phyloP scores from a whole-genome alignment of 306 rosid genomes.

The Sophora flavescens region DNA sequence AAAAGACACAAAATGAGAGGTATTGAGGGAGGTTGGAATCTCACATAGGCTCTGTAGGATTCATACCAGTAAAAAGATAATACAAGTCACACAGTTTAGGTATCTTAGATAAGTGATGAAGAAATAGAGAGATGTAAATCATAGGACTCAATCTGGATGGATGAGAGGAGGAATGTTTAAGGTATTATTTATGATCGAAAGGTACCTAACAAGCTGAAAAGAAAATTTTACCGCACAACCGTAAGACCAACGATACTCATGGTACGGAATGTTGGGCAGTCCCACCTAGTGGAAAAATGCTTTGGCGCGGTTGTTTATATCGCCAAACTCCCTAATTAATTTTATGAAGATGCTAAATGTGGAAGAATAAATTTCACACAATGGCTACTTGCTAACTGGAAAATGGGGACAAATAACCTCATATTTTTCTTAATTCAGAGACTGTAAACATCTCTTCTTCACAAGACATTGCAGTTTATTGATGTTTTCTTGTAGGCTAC shows the following conservation, averaged over 20 bases:
- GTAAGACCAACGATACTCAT: too few relatives aligned
- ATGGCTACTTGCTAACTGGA: not conserved
- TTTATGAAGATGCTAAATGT: constrained; percentile 7
- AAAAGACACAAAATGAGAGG: not conserved
- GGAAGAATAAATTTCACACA: constrained; percentile 23
- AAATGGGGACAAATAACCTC: constrained; percentile 23
- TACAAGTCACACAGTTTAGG: too few relatives aligned
- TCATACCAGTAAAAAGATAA: not conserved
- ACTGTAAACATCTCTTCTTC: not conserved
- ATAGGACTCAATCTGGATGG: too few relatives aligned
- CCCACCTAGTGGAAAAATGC: too few relatives aligned
- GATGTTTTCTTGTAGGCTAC: constrained; percentile 29
- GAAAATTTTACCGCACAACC: too few relatives aligned
- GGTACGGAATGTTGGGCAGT: too few relatives aligned
- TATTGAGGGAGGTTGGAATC: not conserved
- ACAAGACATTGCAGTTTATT: constrained; percentile 26
- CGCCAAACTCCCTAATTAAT: not conserved
- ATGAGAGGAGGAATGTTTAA: too few relatives aligned
- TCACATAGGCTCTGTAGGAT: not conserved
- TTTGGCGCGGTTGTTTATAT: not conserved
- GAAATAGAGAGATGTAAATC: too few relatives aligned
- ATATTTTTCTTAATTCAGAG: constrained; percentile 2
- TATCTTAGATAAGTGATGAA: too few relatives aligned
- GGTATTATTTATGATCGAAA: too few relatives aligned
- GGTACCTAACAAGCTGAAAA: too few relatives aligned